A percentile compares a stretch with the other conserved stretches of the same genome.
phyloP scores from a whole-genome alignment of 768 basidiomycete genomes.

The Mycena floridula region DNA sequence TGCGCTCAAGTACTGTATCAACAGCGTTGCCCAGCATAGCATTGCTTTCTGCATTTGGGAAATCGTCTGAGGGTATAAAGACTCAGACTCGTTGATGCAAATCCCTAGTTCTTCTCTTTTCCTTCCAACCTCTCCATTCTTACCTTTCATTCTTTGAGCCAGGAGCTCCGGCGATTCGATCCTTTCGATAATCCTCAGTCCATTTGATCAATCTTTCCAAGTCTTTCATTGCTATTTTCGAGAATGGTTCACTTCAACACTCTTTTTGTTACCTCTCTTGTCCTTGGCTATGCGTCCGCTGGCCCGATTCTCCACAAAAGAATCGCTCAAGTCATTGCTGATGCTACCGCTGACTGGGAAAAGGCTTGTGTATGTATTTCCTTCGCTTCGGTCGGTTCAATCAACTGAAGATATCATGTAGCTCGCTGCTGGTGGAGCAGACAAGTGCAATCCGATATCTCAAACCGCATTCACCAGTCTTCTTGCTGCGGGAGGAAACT shows the following conservation, averaged over 20 bases:
- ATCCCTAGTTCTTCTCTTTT: too few relatives aligned
- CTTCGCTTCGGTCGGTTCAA: neutral
- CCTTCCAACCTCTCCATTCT: slow-evolving; percentile 1
- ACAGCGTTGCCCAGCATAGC: too few relatives aligned
- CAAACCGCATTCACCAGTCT: slow-evolving; percentile 38
- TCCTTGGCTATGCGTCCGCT: slow-evolving; percentile 21
- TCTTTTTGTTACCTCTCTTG: slow-evolving; percentile 23
- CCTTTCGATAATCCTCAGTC: neutral
- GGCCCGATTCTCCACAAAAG: slow-evolving; percentile 37
- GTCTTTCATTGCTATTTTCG: slow-evolving; percentile 6
- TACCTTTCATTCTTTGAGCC: slow-evolving; percentile 5
- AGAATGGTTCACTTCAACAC: slow-evolving; percentile 25
- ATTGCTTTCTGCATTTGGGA: too few relatives aligned
- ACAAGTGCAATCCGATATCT: slow-evolving; percentile 40
- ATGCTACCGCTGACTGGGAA: slow-evolving; percentile 44
- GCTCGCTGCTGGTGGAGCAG: slow-evolving; percentile 37
- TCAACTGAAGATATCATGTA: slow-evolving; percentile 9
- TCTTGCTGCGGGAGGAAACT: slow-evolving; percentile 37
- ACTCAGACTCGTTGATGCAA: too few relatives aligned
- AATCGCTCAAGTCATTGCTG: slow-evolving; percentile 42
- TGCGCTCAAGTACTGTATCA: too few relatives aligned
- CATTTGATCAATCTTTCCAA: neutral
- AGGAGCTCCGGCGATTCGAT: slow-evolving; percentile 1
- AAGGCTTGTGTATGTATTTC: slow-evolving; percentile 40
- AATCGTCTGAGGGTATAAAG: too few relatives aligned